phyloP scores from a whole-genome alignment of 805 yeast genomes.

The Maudiozyma bulderi region DNA sequence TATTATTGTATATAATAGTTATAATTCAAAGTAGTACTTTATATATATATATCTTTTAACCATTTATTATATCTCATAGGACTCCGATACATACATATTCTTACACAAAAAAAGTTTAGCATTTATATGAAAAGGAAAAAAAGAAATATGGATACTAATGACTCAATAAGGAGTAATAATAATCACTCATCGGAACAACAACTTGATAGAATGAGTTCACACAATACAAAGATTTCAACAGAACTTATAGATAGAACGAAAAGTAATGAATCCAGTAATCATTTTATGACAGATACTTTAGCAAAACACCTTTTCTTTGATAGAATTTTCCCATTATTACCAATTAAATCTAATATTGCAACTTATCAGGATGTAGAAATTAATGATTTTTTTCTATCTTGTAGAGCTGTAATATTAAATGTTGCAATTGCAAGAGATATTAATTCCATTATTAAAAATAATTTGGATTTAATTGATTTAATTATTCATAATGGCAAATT shows the following conservation, averaged over 20 bases:
- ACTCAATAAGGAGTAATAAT: background rate
- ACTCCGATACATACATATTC: too few relatives aligned
- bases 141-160: too few relatives aligned
- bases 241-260: background rate
- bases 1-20: too few relatives aligned
- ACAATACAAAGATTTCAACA: background rate
- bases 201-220: background rate
- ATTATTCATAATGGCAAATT: conserved; percentile 6
- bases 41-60: too few relatives aligned
- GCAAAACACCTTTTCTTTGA: conserved; percentile 17
- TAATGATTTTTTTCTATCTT: conserved; percentile 15
- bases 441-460: conserved; percentile 10
- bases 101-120: too few relatives aligned
- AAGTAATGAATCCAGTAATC: background rate
- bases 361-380: conserved; percentile 19
- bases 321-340: conserved; percentile 18
- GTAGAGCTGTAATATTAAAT: conserved; percentile 19
- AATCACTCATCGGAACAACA: background rate
- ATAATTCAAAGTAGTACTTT: too few relatives aligned
- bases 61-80: too few relatives aligned
- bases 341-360: conserved; percentile 14
- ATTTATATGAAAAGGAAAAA: too few relatives aligned
- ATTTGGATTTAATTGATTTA: conserved; percentile 7
- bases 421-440: conserved; percentile 16
- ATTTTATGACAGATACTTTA: conserved; percentile 9